Evolutionary conservation across 192 early-diverging fungal genomes (phyloP).

Genomic region (Entrophospora sp.): DNA sequence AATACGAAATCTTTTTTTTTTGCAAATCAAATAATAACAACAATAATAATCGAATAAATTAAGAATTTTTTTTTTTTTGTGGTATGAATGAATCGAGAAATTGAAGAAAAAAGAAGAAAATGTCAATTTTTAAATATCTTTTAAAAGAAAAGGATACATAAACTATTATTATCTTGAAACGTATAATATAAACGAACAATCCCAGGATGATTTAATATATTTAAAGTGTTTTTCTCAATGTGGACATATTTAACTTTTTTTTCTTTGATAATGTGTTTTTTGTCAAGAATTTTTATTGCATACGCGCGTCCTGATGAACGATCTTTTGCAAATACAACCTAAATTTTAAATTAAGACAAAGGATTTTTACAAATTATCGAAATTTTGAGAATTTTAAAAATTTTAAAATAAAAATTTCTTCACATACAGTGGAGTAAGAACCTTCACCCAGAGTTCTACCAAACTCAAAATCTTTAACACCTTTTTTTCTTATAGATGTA

Average conservation of each 20-base stretch:
- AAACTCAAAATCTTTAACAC: constrained; percentile 77
- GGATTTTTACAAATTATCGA: no score
- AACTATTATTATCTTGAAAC: constrained; percentile 81
- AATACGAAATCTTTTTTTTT: constrained; percentile 72
- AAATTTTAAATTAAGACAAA: background rate
- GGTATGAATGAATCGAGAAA: no score
- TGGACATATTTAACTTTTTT: constrained; percentile 96
- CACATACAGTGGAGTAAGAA: constrained; percentile 80
- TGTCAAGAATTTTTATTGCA: constrained; percentile 88
- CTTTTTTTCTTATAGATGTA: constrained; percentile 50
- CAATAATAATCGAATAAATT: background rate
- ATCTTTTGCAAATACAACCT: constrained; percentile 74
- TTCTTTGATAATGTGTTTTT: constrained; percentile 84
- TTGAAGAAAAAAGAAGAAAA: no score
- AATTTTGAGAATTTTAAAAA: no score
- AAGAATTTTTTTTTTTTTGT: no score
- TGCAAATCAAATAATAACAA: background rate
- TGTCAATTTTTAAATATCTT: background rate
- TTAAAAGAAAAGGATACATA: constrained; percentile 47
- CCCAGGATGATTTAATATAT: constrained; percentile 77
- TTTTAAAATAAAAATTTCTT: no score
- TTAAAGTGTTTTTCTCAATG: constrained; percentile 87
- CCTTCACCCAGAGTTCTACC: constrained; percentile 85
- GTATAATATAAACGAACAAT: constrained; percentile 92
- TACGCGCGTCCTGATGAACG: constrained; percentile 54